Conservation (phyloP, 257 asterid species). For the Jaltomata sinuosa region DNA sequence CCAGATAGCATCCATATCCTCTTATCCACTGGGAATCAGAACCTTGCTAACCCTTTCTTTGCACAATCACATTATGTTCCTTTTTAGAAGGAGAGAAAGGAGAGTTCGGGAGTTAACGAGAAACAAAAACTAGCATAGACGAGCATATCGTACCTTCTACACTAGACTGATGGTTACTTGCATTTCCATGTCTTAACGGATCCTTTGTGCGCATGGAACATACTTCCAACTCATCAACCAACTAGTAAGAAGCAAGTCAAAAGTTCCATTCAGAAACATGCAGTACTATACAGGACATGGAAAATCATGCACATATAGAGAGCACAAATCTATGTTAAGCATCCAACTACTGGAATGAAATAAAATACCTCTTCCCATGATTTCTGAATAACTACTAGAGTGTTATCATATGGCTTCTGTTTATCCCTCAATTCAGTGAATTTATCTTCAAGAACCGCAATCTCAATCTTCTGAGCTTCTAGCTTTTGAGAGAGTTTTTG, state of each 20-base stretch:
- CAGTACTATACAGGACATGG: neutral
- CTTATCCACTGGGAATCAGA: neutral
- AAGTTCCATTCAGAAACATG: neutral
- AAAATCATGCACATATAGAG: neutral
- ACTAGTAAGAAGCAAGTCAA: conserved; percentile 33
- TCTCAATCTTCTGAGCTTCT: conserved; percentile 83
- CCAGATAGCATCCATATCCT: neutral
- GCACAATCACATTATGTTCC: neutral
- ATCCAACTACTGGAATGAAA: neutral
- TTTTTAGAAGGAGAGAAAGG: neutral
- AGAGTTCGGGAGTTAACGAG: neutral
- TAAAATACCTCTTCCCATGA: conserved; percentile 69
- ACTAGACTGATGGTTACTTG: conserved; percentile 25
- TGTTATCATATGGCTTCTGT: conserved; percentile 51
- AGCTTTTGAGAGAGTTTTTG: conserved; percentile 84
- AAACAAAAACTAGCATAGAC: conserved; percentile 11
- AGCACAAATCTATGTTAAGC: neutral
- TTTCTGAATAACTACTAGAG: conserved; percentile 35
- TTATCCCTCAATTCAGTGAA: conserved; percentile 41
- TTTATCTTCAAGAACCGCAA: conserved; percentile 45
- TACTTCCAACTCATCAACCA: conserved; percentile 62
- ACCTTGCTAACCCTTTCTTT: neutral
- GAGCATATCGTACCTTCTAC: conserved; percentile 30
- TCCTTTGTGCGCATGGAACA: conserved; percentile 36
- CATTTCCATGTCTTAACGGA: conserved; percentile 28